Percentiles rank a stretch among this genome's conserved stretches.
These are phyloP conservation scores for Neurospora tetrasperma DNA, from an alignment of 495 filamentous ascomycete species.

Conservation along the genomic window DNA sequence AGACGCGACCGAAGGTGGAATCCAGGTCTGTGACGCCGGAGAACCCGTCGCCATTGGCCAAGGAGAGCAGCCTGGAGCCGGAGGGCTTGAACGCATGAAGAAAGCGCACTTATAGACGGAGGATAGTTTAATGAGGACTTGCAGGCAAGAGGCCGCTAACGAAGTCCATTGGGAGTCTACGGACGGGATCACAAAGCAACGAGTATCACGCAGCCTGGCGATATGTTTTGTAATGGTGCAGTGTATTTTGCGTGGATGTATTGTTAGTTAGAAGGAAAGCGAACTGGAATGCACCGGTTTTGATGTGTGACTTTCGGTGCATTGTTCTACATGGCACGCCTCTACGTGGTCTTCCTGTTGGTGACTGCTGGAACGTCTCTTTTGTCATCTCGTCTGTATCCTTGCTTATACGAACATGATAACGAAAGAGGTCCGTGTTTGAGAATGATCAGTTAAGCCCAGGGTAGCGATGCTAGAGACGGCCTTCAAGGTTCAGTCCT, in stretches of 20 bases:
- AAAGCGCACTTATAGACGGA: neutral
- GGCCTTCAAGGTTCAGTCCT: neutral
- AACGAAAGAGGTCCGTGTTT: neutral
- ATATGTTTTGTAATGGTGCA: neutral
- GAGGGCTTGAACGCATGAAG: neutral
- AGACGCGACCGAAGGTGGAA: constrained; percentile 30
- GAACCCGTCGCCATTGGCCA: constrained; percentile 38
- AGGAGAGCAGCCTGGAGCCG: constrained; percentile 32
- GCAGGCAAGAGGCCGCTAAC: neutral
- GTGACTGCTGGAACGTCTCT: neutral
- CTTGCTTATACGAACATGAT: neutral
- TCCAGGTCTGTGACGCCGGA: constrained; percentile 43
- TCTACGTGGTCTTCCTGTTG: neutral
- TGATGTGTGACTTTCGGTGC: neutral
- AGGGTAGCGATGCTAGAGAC: neutral
- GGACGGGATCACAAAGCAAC: neutral
- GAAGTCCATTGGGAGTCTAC: neutral
- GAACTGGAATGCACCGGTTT: neutral
- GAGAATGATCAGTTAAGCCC: neutral
- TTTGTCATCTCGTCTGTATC: neutral
- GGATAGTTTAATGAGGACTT: neutral
- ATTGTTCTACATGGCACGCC: neutral
- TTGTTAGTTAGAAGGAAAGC: neutral
- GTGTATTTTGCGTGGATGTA: neutral
- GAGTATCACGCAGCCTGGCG: neutral